Percentiles rank a stretch among this genome's conserved stretches.
Evolutionary conservation across 1,284 basidiomycete species (phyloP).

Genomic region (Gastroboletus turbinatus): DNA sequence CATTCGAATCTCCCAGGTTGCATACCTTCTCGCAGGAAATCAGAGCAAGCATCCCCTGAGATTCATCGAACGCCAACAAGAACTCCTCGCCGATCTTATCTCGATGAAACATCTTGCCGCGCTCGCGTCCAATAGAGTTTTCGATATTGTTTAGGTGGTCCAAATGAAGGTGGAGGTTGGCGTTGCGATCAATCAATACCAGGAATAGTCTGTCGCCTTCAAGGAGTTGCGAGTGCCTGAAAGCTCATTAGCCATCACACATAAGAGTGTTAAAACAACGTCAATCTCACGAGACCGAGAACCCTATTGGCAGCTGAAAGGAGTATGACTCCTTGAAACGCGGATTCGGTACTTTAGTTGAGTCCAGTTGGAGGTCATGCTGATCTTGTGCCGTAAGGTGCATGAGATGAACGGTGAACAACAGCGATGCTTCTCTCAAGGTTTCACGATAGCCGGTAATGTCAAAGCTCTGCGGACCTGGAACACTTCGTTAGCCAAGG

Average conservation of each 20-base stretch:
- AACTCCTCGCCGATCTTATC: slow-evolving; percentile 46
- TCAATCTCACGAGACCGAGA: slow-evolving; percentile 38
- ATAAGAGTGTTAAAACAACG: neutral
- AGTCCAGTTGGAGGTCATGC: slow-evolving; percentile 43
- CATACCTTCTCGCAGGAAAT: slow-evolving; percentile 43
- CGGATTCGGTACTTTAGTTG: slow-evolving; percentile 39
- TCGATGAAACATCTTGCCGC: slow-evolving; percentile 39
- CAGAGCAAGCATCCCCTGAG: slow-evolving; percentile 44
- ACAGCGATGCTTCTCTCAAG: slow-evolving; percentile 25
- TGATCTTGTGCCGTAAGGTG: slow-evolving; percentile 43
- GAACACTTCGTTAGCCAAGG: neutral
- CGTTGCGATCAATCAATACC: slow-evolving; percentile 37
- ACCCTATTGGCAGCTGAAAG: slow-evolving; percentile 39
- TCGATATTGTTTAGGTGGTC: slow-evolving; percentile 38
- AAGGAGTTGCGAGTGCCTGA: slow-evolving; percentile 40
- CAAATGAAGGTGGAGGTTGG: slow-evolving; percentile 39
- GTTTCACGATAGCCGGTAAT: slow-evolving; percentile 22
- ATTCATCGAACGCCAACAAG: slow-evolving; percentile 50
- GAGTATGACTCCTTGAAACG: slow-evolving; percentile 26
- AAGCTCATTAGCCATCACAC: neutral
- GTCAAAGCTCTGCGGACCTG: slow-evolving; percentile 17
- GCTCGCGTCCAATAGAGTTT: slow-evolving; percentile 28
- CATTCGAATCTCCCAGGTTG: neutral
- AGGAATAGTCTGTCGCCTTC: slow-evolving; percentile 41
- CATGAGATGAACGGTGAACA: slow-evolving; percentile 40